Percentiles rank a stretch among this genome's conserved stretches.
Evolutionary conservation across 2,329 filamentous ascomycete species (phyloP).

Genomic region (Pezicula carpinea): DNA sequence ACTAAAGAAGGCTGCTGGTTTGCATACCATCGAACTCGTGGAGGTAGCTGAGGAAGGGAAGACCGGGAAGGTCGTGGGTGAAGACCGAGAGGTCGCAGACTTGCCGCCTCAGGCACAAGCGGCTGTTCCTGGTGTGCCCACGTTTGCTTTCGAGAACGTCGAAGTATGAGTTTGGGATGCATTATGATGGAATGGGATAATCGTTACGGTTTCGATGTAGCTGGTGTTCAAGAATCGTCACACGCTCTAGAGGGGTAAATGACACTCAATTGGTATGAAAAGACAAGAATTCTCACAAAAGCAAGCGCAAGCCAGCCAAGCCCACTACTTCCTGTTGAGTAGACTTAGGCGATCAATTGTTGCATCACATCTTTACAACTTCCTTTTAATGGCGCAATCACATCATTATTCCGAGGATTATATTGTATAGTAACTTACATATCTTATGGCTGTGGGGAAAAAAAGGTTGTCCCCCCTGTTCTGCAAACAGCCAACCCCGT

Average conservation of each 20-base stretch:
- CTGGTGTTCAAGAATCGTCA: background rate
- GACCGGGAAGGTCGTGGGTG: slow-evolving; percentile 49
- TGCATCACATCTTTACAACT: too few species aligned
- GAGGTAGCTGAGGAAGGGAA: slow-evolving; percentile 67
- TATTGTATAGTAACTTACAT: too few species aligned
- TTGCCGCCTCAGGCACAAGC: slow-evolving; percentile 60
- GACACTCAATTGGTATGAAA: background rate
- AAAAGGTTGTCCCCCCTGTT: background rate
- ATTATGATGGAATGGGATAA: background rate
- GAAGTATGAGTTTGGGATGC: slow-evolving; percentile 26
- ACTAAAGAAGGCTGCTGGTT: slow-evolving; percentile 71
- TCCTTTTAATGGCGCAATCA: too few species aligned
- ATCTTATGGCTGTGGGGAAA: background rate
- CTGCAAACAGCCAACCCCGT: slow-evolving; percentile 1
- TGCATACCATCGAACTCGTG: slow-evolving; percentile 67
- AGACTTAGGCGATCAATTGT: too few species aligned
- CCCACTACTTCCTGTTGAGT: too few species aligned
- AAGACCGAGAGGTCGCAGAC: slow-evolving; percentile 52
- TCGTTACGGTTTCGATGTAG: background rate
- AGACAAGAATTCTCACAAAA: too few species aligned
- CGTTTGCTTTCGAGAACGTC: slow-evolving; percentile 82
- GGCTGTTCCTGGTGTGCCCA: slow-evolving; percentile 77
- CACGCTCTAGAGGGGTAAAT: background rate
- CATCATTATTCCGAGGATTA: too few species aligned
- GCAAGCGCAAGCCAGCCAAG: too few species aligned